Conservation (phyloP, 2,329 filamentous ascomycete genomes). For the Periglandula ipomoeae region DNA sequence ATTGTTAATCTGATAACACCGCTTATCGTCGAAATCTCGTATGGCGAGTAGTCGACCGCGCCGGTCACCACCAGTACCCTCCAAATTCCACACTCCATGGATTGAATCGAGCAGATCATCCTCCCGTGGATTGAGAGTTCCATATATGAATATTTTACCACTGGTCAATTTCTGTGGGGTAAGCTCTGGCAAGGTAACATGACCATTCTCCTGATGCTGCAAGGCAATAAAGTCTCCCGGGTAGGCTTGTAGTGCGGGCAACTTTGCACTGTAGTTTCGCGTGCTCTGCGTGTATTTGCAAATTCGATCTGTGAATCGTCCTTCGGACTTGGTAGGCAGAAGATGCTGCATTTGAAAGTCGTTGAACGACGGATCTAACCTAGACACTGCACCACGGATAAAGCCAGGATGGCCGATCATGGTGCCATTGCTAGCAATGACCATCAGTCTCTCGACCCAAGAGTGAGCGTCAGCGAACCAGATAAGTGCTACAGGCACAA, state of each 20-base stretch:
- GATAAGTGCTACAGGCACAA: no score
- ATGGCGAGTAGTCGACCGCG: background rate
- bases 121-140: background rate
- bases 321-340: background rate
- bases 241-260: background rate
- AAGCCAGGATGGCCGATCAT: background rate
- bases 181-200: background rate
- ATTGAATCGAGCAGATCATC: background rate
- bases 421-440: background rate
- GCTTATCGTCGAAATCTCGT: conserved; percentile 1
- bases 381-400: background rate
- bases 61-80: background rate
- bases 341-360: background rate
- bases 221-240: background rate
- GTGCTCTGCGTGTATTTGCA: background rate
- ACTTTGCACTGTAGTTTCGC: background rate
- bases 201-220: background rate
- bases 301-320: background rate
- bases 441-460: conserved; percentile 1
- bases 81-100: background rate
- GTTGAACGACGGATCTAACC: background rate
- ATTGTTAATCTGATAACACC: background rate
- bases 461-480: no score
- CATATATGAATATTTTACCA: background rate
- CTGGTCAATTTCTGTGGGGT: background rate